Evolutionary conservation across 2,329 filamentous ascomycete genomes (phyloP).

Genomic region (Paraphoma chrysanthemicola): DNA sequence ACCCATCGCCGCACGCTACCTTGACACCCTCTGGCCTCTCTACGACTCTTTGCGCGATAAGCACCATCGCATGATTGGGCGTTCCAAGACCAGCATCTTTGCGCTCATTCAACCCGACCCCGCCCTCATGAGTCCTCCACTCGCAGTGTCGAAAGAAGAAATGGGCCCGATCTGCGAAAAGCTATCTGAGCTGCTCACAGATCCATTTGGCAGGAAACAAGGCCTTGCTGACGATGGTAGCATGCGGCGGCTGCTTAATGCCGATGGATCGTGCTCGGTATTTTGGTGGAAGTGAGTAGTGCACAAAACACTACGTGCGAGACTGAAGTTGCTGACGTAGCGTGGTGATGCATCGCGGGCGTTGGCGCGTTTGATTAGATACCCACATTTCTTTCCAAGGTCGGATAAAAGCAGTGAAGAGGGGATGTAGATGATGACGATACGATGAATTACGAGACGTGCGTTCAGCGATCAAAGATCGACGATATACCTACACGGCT

Average conservation of each 20-base stretch:
- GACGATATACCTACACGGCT: no score
- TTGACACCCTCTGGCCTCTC: conserved; percentile 42
- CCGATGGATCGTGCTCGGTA: conserved; percentile 40
- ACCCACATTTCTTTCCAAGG: no score
- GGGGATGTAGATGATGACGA: no score
- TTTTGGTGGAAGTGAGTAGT: conserved; percentile 45
- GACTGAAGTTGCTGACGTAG: no score
- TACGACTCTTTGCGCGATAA: conserved; percentile 43
- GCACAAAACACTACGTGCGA: neutral
- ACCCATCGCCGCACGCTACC: conserved; percentile 41
- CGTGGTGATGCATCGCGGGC: no score
- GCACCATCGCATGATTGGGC: conserved; percentile 38
- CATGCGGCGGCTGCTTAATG: conserved; percentile 39
- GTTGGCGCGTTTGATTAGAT: no score
- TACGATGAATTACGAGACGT: no score
- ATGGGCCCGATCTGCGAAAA: conserved; percentile 46
- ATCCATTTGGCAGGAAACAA: conserved; percentile 47
- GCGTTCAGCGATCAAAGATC: no score
- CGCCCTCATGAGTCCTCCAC: conserved; percentile 29
- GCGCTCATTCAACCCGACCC: conserved; percentile 37
- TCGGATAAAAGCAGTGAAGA: no score
- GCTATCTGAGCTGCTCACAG: conserved; percentile 39
- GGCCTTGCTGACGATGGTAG: conserved; percentile 23
- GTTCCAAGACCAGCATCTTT: conserved; percentile 45
- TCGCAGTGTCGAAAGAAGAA: conserved; percentile 40